Conservation (phyloP, 257 asterid genomes). For the Mitragyna speciosa region DNA sequence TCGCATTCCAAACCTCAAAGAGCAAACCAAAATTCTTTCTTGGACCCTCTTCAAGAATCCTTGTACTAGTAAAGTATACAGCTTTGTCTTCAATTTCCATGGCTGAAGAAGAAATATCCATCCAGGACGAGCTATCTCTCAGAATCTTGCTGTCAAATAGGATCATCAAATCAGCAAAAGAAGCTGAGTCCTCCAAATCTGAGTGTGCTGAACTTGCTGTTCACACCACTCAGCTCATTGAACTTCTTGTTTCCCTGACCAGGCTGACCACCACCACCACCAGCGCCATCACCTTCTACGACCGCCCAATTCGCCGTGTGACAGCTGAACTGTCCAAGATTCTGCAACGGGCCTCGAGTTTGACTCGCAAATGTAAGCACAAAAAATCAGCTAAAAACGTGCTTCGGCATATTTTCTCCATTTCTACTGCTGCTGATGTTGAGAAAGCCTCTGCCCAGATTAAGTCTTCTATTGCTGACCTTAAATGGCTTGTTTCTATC, state of each 20-base stretch:
- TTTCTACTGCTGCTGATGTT: slow-evolving; percentile 56
- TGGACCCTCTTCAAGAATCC: no score
- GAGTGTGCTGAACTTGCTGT: slow-evolving; percentile 43
- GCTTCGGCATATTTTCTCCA: slow-evolving; percentile 53
- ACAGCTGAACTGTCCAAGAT: slow-evolving; percentile 39
- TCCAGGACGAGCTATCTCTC: slow-evolving; percentile 50
- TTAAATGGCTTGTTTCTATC: slow-evolving; percentile 49
- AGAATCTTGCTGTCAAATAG: slow-evolving; percentile 54
- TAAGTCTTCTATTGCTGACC: slow-evolving; percentile 48
- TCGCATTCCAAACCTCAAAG: background rate
- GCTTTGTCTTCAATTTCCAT: background rate
- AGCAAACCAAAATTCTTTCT: background rate
- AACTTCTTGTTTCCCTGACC: slow-evolving; percentile 51
- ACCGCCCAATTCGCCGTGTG: slow-evolving; percentile 67
- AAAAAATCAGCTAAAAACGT: slow-evolving; percentile 37
- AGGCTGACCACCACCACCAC: slow-evolving; percentile 41
- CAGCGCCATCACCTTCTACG: slow-evolving; percentile 33
- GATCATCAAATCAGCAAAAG: slow-evolving; percentile 43
- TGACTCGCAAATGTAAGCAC: slow-evolving; percentile 49
- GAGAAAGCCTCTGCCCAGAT: slow-evolving; percentile 34
- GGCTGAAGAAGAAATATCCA: slow-evolving; percentile 40
- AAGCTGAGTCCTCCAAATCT: slow-evolving; percentile 50
- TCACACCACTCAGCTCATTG: slow-evolving; percentile 40
- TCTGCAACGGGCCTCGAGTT: slow-evolving; percentile 44
- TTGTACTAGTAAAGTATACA: no score